A percentile compares a stretch with the other conserved stretches of the same genome.
phyloP scores from a whole-genome alignment of 768 basidiomycete genomes.

The Mycena capillaripes region DNA sequence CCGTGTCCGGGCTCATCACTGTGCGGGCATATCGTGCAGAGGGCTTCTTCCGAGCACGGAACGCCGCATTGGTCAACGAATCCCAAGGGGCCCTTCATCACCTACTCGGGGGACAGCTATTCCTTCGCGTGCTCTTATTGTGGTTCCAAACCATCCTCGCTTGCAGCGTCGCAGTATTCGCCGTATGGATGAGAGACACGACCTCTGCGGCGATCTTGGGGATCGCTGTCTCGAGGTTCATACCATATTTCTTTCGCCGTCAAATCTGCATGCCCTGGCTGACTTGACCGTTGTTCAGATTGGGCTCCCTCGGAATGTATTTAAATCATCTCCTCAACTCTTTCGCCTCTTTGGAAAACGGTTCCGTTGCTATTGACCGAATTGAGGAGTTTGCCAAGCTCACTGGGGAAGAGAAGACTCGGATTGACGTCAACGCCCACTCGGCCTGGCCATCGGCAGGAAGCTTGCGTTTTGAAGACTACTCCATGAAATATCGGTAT shows the following conservation, averaged over 20 bases:
- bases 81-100: slow-evolving; percentile 30
- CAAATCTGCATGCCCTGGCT: not conserved
- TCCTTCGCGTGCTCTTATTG: slow-evolving; percentile 25
- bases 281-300: not conserved
- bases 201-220: slow-evolving; percentile 27
- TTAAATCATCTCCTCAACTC: slow-evolving; percentile 3
- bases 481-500: slow-evolving; percentile 32
- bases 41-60: slow-evolving; percentile 22
- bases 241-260: not conserved
- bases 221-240: slow-evolving; percentile 16
- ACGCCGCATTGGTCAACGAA: slow-evolving; percentile 20
- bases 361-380: slow-evolving; percentile 22
- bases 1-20: slow-evolving; percentile 20
- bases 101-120: slow-evolving; percentile 18
- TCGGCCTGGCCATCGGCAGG: slow-evolving; percentile 25
- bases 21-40: slow-evolving; percentile 16
- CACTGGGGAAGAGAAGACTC: slow-evolving; percentile 15
- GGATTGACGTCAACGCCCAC: not conserved
- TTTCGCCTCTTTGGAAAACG: slow-evolving; percentile 25
- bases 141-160: slow-evolving; percentile 32
- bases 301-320: slow-evolving; percentile 13
- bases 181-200: slow-evolving; percentile 16
- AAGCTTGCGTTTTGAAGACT: slow-evolving; percentile 7
- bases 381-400: slow-evolving; percentile 27
- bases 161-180: slow-evolving; percentile 17